Evolutionary conservation across 768 basidiomycete species (phyloP).

Genomic region (Macrocybe gigantea): DNA sequence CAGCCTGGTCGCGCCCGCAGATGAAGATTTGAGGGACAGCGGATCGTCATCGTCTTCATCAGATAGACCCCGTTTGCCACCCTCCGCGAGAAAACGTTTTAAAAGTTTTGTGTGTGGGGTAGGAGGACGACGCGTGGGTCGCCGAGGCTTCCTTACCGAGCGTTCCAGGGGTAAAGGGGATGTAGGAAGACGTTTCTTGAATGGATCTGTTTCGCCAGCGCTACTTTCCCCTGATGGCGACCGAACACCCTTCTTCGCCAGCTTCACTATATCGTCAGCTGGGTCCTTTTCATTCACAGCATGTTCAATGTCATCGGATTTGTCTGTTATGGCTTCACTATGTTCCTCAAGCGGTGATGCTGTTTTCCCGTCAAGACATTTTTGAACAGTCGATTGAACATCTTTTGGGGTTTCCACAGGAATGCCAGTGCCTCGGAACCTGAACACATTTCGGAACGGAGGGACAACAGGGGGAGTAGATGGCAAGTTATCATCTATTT

Average conservation of each 20-base stretch:
- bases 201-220: conserved; percentile 27
- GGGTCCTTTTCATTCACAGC: no score
- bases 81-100: no score
- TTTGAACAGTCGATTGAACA: no score
- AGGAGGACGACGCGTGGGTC: conserved; percentile 43
- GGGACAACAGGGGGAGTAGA: conserved; percentile 41
- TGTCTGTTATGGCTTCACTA: no score
- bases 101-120: conserved; percentile 4
- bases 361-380: no score
- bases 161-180: conserved; percentile 54
- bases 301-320: no score
- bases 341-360: no score
- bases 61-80: conserved; percentile 3
- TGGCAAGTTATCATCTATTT: conserved; percentile 43
- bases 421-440: conserved; percentile 13
- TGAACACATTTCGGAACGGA: conserved; percentile 14
- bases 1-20: background rate
- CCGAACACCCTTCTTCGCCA: no score
- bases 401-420: conserved; percentile 2
- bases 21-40: conserved; percentile 23
- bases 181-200: conserved; percentile 55
- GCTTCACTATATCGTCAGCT: no score
- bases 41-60: conserved; percentile 30
- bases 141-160: conserved; percentile 50
- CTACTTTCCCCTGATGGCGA: background rate